Conservation (phyloP, 2,329 filamentous ascomycete species). For the Drechslerella dactyloides region DNA sequence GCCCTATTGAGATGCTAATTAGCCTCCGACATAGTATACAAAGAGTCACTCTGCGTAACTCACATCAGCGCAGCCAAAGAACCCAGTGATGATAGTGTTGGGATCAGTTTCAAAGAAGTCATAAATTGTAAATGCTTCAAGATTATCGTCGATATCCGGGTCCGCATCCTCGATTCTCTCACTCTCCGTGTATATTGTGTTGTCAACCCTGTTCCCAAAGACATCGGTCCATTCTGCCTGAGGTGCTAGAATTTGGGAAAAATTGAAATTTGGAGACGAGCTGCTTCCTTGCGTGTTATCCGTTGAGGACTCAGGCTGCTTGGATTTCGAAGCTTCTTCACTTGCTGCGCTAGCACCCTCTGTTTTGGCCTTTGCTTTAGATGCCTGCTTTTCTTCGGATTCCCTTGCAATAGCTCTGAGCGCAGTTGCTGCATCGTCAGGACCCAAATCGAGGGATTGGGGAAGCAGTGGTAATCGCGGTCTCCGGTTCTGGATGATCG, state of each 20-base stretch:
- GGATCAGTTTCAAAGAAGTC: slow-evolving; percentile 42
- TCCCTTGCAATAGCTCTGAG: neutral
- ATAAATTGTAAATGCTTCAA: slow-evolving; percentile 20
- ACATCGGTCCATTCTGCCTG: slow-evolving; percentile 24
- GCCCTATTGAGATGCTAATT: slow-evolving; percentile 20
- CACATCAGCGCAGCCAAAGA: slow-evolving; percentile 47
- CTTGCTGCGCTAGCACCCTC: slow-evolving; percentile 1
- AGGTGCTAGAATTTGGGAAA: neutral
- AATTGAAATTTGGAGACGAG: neutral
- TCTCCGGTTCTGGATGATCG: neutral
- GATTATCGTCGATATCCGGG: slow-evolving; percentile 20
- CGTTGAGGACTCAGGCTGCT: neutral
- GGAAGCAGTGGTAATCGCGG: neutral
- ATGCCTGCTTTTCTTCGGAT: neutral
- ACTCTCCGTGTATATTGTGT: neutral
- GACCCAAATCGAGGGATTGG: neutral
- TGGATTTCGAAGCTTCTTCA: slow-evolving; percentile 7
- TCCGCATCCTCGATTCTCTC: slow-evolving; percentile 23
- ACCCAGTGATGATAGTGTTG: slow-evolving; percentile 31
- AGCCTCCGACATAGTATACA: neutral
- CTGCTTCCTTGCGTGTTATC: slow-evolving; percentile 7
- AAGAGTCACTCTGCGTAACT: neutral
- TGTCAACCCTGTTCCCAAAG: slow-evolving; percentile 16
- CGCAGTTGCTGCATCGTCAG: neutral
- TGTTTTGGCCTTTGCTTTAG: neutral